A percentile compares a stretch with the other conserved stretches of the same genome.
These are phyloP conservation scores for Diospyros kaki DNA, from an alignment of 148 eudicot genomes.

Conservation along the genomic window DNA sequence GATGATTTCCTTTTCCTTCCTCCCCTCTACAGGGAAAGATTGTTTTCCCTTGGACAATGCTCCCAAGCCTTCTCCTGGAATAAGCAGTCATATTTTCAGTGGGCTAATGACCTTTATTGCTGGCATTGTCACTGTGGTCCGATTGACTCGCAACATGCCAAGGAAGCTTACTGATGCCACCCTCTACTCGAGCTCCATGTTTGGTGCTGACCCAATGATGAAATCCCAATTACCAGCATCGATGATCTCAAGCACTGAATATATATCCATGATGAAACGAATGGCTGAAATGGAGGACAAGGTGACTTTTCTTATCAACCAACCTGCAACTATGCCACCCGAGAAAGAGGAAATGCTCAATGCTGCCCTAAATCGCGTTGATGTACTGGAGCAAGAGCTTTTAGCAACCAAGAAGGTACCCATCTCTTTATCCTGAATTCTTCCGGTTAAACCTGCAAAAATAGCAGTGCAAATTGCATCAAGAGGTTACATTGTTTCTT, in stretches of 20 bases:
- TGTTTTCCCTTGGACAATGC: slow-evolving; percentile 21
- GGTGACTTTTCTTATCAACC: slow-evolving; percentile 49
- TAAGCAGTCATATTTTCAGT: slow-evolving; percentile 46
- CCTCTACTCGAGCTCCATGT: slow-evolving; percentile 46
- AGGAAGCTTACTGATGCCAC: slow-evolving; percentile 70
- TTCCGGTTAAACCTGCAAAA: not conserved
- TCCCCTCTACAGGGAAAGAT: not conserved
- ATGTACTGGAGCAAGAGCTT: slow-evolving; percentile 71
- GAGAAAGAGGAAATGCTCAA: slow-evolving; percentile 94
- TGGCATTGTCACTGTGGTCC: slow-evolving; percentile 78
- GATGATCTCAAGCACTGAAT: slow-evolving; percentile 49
- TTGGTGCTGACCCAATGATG: slow-evolving; percentile 28
- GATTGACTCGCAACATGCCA: slow-evolving; percentile 76
- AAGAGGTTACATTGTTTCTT: not conserved
- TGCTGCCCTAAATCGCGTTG: slow-evolving; percentile 59
- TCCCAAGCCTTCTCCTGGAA: slow-evolving; percentile 31
- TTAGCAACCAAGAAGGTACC: slow-evolving; percentile 69
- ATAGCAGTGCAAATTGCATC: not conserved
- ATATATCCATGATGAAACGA: slow-evolving; percentile 70
- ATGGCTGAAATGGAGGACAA: slow-evolving; percentile 88
- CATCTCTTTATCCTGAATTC: not conserved
- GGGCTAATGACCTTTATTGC: slow-evolving; percentile 72
- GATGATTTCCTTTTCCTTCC: not conserved
- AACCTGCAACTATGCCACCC: slow-evolving; percentile 60
- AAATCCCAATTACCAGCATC: slow-evolving; percentile 30